A percentile compares a stretch with the other conserved stretches of the same genome.
Conservation (phyloP, 805 yeast genomes). For the Candida germanica region DNA sequence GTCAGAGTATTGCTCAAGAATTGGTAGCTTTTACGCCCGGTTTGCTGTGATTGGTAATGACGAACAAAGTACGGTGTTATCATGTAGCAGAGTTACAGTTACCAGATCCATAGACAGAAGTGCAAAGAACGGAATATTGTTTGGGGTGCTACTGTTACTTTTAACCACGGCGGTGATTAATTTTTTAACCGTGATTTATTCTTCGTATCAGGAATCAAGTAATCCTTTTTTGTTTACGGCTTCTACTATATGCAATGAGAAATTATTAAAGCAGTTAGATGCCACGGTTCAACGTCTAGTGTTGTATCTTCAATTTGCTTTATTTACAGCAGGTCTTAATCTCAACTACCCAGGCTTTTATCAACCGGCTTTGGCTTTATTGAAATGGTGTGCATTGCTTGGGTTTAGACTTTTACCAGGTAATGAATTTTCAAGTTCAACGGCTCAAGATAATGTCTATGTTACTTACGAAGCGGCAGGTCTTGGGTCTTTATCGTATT, state of each 20-base stretch:
- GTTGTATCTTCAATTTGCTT: constrained; percentile 56
- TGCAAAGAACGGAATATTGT: constrained; percentile 33
- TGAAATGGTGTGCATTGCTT: constrained; percentile 57
- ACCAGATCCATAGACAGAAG: constrained; percentile 42
- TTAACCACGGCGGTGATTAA: constrained; percentile 41
- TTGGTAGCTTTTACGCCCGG: constrained; percentile 45
- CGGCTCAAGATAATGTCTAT: constrained; percentile 35
- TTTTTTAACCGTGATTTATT: constrained; percentile 37
- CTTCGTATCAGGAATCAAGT: constrained; percentile 59
- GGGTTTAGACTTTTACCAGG: constrained; percentile 23
- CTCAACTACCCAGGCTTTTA: constrained; percentile 61
- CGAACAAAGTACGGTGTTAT: constrained; percentile 33
- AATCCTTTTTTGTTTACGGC: constrained; percentile 51
- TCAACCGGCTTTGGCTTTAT: constrained; percentile 49
- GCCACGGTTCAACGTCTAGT: constrained; percentile 51
- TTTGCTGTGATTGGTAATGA: constrained; percentile 43
- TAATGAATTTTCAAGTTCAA: constrained; percentile 9
- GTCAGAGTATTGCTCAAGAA: constrained; percentile 33
- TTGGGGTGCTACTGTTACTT: constrained; percentile 37
- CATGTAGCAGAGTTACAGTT: constrained; percentile 46
- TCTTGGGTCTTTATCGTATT: constrained; percentile 34
- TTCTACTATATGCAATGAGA: constrained; percentile 57
- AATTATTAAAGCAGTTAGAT: constrained; percentile 52
- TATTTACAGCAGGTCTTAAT: constrained; percentile 53
- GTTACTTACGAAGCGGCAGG: constrained; percentile 42